Conservation (phyloP, 2,329 filamentous ascomycete genomes). For the Claviceps sp. region DNA sequence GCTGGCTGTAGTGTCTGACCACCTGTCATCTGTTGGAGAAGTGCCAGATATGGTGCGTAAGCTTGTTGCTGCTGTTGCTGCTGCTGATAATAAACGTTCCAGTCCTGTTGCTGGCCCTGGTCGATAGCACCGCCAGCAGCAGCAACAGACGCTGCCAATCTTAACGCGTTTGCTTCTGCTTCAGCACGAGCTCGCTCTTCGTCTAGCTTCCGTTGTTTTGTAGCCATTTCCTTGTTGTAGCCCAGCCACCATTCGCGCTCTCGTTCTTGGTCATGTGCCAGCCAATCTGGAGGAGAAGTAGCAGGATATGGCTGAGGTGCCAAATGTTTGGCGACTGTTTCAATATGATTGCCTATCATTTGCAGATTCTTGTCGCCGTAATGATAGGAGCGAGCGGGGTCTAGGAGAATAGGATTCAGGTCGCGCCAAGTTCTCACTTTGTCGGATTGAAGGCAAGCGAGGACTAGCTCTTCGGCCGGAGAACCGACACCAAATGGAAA, state of each 20-base stretch:
- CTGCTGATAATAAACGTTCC: conserved; percentile 17
- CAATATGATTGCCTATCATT: conserved; percentile 28
- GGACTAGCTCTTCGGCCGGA: conserved; percentile 26
- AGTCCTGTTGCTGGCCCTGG: conserved; percentile 13
- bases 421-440: conserved; percentile 30
- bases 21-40: conserved; percentile 27
- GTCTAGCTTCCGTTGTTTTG: conserved; percentile 25
- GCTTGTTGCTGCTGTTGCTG: conserved; percentile 15
- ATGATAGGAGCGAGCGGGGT: conserved; percentile 18
- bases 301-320: conserved; percentile 35
- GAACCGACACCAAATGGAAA: conserved; percentile 19
- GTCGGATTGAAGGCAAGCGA: conserved; percentile 31
- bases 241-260: conserved; percentile 40
- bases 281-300: conserved; percentile 38
- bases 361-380: conserved; percentile 31
- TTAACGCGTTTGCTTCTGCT: conserved; percentile 19
- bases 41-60: conserved; percentile 29
- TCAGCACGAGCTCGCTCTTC: conserved; percentile 23
- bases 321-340: conserved; percentile 27
- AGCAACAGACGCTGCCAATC: conserved; percentile 9
- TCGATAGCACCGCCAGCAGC: conserved; percentile 3
- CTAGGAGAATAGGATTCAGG: conserved; percentile 23
- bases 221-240: conserved; percentile 26
- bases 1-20: conserved; percentile 16
- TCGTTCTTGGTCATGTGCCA: conserved; percentile 31